phyloP scores from a whole-genome alignment of 1,284 basidiomycete genomes.

The Austropuccinia psidii region DNA sequence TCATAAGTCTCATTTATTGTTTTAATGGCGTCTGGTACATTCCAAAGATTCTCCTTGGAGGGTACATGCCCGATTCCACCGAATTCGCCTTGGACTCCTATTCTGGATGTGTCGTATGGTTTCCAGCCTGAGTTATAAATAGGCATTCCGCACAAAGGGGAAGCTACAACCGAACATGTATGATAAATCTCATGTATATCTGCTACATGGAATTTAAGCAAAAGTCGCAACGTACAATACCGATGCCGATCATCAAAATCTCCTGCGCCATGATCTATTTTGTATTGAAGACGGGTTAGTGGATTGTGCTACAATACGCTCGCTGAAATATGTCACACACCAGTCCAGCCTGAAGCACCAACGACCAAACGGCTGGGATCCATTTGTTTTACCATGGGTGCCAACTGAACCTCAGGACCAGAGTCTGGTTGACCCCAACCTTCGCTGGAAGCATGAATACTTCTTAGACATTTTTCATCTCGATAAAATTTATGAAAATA shows the following conservation, averaged over 20 bases:
- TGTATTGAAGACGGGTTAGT: not conserved
- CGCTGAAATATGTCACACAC: not conserved
- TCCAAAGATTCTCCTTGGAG: not conserved
- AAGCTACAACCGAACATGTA: not conserved
- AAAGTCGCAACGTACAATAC: constrained; percentile 3
- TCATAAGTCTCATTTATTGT: constrained; percentile 31
- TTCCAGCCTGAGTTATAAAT: not conserved
- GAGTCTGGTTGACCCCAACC: constrained; percentile 21
- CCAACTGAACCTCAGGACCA: constrained; percentile 11
- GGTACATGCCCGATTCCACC: constrained; percentile 33
- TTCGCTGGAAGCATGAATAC: constrained; percentile 8
- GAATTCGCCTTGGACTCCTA: constrained; percentile 27
- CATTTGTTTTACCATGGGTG: not conserved
- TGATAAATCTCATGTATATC: not conserved
- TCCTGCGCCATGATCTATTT: constrained; percentile 16
- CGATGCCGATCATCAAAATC: constrained; percentile 32
- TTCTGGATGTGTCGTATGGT: constrained; percentile 19
- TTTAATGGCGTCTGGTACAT: constrained; percentile 1
- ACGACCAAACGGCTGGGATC: constrained; percentile 17
- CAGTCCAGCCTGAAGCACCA: constrained; percentile 18
- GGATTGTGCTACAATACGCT: not conserved
- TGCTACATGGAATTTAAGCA: not conserved
- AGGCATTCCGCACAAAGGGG: constrained; percentile 26
- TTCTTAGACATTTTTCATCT: too few relatives aligned
- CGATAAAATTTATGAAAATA: not conserved